Evolutionary conservation across 1,284 basidiomycete species (phyloP).

Genomic region (Leccinum griseonigrum): DNA sequence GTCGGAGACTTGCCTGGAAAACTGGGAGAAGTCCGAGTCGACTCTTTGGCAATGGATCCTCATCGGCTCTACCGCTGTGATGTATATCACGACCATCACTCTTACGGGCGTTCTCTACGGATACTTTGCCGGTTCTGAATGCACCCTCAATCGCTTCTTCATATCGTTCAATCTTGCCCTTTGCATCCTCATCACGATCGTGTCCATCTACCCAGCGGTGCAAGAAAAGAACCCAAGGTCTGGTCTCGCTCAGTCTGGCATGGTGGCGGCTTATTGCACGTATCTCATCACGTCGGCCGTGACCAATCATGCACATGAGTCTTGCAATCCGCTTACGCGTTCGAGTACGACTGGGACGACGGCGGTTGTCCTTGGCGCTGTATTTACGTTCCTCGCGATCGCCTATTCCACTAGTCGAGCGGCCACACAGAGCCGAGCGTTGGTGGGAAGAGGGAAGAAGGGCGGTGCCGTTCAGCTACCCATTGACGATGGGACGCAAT

Average conservation of each 20-base stretch:
- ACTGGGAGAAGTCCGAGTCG: constrained; percentile 87
- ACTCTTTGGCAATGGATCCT: constrained; percentile 97
- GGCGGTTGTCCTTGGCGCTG: constrained; percentile 86
- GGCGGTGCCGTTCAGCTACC: constrained; percentile 62
- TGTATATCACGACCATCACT: constrained; percentile 83
- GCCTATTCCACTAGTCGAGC: constrained; percentile 96
- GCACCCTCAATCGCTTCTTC: constrained; percentile 91
- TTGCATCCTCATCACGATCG: constrained; percentile 76
- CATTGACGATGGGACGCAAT: constrained; percentile 51
- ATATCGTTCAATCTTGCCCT: constrained; percentile 92
- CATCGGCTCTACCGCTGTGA: constrained; percentile 89
- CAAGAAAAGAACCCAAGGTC: constrained; percentile 95
- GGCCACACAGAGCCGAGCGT: constrained; percentile 89
- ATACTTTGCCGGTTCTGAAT: constrained; percentile 88
- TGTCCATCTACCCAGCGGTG: constrained; percentile 84
- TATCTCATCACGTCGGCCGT: constrained; percentile 95
- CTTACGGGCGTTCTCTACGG: constrained; percentile 87
- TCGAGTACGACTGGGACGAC: constrained; percentile 78
- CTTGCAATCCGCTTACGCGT: constrained; percentile 87
- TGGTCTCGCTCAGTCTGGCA: constrained; percentile 92
- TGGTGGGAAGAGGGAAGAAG: constrained; percentile 76
- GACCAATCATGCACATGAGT: constrained; percentile 81
- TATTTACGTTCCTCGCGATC: constrained; percentile 97
- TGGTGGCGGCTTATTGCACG: constrained; percentile 98
- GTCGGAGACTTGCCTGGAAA: constrained; percentile 95